A percentile compares a stretch with the other conserved stretches of the same genome.
Evolutionary conservation across 169 alveolate genomes (phyloP).

Genomic region (Eimeria necatrix): DNA sequence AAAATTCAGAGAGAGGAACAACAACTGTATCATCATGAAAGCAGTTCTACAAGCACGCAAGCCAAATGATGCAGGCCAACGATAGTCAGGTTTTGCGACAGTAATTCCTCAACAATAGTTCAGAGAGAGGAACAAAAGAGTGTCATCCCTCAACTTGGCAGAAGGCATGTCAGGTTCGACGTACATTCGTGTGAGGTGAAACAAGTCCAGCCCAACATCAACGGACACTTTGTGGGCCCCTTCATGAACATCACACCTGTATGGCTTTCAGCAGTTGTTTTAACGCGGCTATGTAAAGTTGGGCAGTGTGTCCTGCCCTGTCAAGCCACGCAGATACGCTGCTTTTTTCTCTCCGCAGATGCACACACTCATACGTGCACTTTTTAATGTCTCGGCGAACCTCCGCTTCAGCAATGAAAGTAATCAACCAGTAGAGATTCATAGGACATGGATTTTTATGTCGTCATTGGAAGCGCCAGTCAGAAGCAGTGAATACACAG

Average conservation of each 20-base stretch:
- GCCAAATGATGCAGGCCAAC: background rate
- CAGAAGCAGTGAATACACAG: background rate
- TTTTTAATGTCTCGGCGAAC: background rate
- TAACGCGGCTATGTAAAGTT: background rate
- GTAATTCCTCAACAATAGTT: slow-evolving; percentile 28
- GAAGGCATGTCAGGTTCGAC: background rate
- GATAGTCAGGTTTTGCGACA: slow-evolving; percentile 29
- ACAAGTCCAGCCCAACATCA: background rate
- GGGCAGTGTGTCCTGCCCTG: background rate
- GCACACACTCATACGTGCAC: background rate
- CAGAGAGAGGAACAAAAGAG: slow-evolving; percentile 71
- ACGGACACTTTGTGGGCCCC: background rate
- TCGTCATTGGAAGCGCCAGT: slow-evolving; percentile 45
- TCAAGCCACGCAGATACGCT: slow-evolving; percentile 71
- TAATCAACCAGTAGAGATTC: background rate
- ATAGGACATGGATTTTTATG: slow-evolving; percentile 48
- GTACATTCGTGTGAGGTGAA: slow-evolving; percentile 15
- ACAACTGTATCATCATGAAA: background rate
- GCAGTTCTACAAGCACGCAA: background rate
- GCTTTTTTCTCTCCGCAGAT: background rate
- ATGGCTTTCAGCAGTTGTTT: slow-evolving; percentile 68
- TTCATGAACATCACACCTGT: slow-evolving; percentile 14
- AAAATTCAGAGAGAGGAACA: slow-evolving; percentile 51
- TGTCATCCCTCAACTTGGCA: slow-evolving; percentile 37
- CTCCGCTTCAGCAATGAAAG: slow-evolving; percentile 49